Evolutionary conservation across 768 basidiomycete genomes (phyloP).

Genomic region (Ramaria sp.): DNA sequence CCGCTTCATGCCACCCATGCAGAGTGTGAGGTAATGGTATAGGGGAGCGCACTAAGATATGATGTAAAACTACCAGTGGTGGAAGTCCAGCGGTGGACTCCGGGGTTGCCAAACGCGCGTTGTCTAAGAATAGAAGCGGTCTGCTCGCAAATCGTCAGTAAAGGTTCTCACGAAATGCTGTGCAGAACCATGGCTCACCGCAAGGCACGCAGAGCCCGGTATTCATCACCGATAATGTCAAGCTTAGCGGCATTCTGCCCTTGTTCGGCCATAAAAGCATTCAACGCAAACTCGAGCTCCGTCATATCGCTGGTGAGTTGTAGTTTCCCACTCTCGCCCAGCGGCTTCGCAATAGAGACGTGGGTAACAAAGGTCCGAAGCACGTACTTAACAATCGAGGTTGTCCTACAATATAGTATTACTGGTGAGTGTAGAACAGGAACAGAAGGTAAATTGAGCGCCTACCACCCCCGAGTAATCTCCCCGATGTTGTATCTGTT

Average conservation of each 20-base stretch:
- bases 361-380: constrained; percentile 86
- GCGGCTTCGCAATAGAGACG: constrained; percentile 83
- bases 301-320: constrained; percentile 96
- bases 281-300: constrained; percentile 86
- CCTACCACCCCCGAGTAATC: constrained; percentile 62
- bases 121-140: constrained; percentile 84
- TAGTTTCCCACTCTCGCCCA: constrained; percentile 88
- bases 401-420: constrained; percentile 32
- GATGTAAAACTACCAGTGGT: constrained; percentile 80
- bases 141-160: constrained; percentile 26
- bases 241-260: constrained; percentile 50
- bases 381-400: constrained; percentile 62
- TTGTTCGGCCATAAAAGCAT: constrained; percentile 59
- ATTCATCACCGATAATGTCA: constrained; percentile 77
- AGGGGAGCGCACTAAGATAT: constrained; percentile 83
- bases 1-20: constrained; percentile 91
- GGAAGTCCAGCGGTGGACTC: constrained; percentile 68
- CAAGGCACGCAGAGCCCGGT: constrained; percentile 74
- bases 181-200: constrained; percentile 38
- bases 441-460: constrained; percentile 9
- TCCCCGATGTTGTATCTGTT: constrained; percentile 63
- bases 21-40: constrained; percentile 77
- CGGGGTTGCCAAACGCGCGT: constrained; percentile 50
- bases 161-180: not conserved
- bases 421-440: not conserved